Conservation (phyloP, 164 flowering plant species). For the Berberis vulgaris region DNA sequence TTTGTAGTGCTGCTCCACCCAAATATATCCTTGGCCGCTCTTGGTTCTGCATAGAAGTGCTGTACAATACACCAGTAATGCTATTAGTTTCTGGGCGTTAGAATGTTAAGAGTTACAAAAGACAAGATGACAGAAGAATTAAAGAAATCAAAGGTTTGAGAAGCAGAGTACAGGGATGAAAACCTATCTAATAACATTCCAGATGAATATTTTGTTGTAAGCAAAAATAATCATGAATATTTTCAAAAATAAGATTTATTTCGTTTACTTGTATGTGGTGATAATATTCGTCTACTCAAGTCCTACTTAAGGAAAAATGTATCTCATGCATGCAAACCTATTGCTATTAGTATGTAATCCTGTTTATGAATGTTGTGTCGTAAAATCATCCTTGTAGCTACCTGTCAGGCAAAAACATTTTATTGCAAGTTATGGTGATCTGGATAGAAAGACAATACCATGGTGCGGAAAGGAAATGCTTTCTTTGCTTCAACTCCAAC, state of each 20-base stretch:
- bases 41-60: slow-evolving; percentile 98
- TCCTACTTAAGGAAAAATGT: too few relatives aligned
- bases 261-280: too few relatives aligned
- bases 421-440: not conserved
- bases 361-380: too few relatives aligned
- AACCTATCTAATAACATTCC: too few relatives aligned
- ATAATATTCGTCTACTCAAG: too few relatives aligned
- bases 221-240: too few relatives aligned
- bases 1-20: slow-evolving; percentile 70
- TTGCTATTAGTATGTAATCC: too few relatives aligned
- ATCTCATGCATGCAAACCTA: too few relatives aligned
- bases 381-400: not conserved
- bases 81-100: not conserved
- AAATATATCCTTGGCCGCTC: slow-evolving; percentile 86
- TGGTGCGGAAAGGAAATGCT: slow-evolving; percentile 92
- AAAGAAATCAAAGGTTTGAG: not conserved
- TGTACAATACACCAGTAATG: slow-evolving; percentile 21
- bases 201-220: too few relatives aligned
- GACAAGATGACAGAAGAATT: too few relatives aligned
- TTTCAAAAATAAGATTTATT: too few relatives aligned
- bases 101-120: not conserved
- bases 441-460: slow-evolving; percentile 37
- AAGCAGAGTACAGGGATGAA: too few relatives aligned
- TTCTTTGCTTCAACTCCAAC: slow-evolving; percentile 84
- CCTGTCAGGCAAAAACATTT: not conserved